Evolutionary conservation across 306 rosid species (phyloP).

Genomic region (Casuarina glauca): DNA sequence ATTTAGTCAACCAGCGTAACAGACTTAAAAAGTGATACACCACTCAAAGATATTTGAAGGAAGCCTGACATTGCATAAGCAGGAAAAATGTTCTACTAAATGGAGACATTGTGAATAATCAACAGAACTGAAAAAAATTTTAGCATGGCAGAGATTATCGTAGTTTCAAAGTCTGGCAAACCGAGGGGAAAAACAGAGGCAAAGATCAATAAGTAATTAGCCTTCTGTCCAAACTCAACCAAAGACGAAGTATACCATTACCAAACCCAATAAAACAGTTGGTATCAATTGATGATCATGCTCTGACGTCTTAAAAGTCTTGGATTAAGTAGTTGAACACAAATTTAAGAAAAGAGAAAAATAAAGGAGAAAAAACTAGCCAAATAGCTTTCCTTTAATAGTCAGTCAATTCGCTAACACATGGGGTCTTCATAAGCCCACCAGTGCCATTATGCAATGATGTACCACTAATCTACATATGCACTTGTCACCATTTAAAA

Average conservation of each 20-base stretch:
- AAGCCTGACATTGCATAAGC: neutral
- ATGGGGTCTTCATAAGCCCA: slow-evolving; percentile 1
- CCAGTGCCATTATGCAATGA: neutral
- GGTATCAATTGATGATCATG: no score
- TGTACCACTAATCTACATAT: neutral
- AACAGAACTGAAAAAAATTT: neutral
- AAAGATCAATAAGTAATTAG: neutral
- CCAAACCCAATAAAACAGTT: neutral
- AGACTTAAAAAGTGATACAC: neutral
- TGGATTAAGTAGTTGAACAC: neutral
- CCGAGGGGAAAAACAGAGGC: neutral
- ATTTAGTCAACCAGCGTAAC: neutral
- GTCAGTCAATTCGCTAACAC: neutral
- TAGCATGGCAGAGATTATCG: neutral
- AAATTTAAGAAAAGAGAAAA: neutral
- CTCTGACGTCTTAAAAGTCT: neutral
- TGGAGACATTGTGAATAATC: neutral
- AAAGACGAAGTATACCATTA: neutral
- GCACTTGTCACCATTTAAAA: neutral
- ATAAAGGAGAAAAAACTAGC: neutral
- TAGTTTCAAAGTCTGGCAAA: neutral
- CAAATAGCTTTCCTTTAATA: neutral
- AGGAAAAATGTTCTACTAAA: neutral
- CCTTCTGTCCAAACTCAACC: neutral
- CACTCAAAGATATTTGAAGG: neutral